Evolutionary conservation across 169 alveolate genomes (phyloP).

Genomic region (Eimeria maxima): DNA sequence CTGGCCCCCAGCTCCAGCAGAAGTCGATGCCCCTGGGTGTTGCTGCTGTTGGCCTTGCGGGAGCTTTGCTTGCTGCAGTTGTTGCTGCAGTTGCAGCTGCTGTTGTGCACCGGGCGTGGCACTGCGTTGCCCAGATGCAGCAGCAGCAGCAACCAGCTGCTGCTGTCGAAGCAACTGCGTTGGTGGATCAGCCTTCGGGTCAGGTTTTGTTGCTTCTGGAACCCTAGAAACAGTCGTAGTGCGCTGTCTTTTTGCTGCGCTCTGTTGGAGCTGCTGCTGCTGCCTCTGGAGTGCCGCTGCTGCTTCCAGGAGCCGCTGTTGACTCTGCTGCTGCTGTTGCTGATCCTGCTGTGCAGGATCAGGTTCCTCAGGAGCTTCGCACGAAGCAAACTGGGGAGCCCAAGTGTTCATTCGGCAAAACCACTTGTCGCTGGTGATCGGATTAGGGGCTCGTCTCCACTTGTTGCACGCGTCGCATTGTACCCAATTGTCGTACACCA

Average conservation of each 20-base stretch:
- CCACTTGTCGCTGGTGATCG: slow-evolving; percentile 80
- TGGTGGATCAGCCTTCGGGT: slow-evolving; percentile 62
- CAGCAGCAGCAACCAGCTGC: slow-evolving; percentile 74
- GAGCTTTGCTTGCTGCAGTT: slow-evolving; percentile 31
- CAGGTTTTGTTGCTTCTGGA: slow-evolving; percentile 29
- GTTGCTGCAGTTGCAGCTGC: slow-evolving; percentile 62
- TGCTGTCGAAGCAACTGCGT: slow-evolving; percentile 71
- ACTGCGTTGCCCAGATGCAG: slow-evolving; percentile 73
- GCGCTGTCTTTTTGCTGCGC: slow-evolving; percentile 80
- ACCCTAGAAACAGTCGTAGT: slow-evolving; percentile 40
- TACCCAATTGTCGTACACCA: slow-evolving; percentile 80
- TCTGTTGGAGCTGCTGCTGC: slow-evolving; percentile 64
- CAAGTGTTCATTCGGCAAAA: slow-evolving; percentile 81
- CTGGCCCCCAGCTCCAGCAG: slow-evolving; percentile 48
- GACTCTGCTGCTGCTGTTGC: slow-evolving; percentile 58
- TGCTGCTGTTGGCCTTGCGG: slow-evolving; percentile 67
- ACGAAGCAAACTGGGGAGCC: slow-evolving; percentile 82
- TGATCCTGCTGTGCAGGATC: slow-evolving; percentile 81
- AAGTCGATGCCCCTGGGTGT: slow-evolving; percentile 37
- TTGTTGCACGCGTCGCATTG: slow-evolving; percentile 83
- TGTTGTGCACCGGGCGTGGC: slow-evolving; percentile 47
- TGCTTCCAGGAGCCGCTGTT: slow-evolving; percentile 52
- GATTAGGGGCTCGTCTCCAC: slow-evolving; percentile 78
- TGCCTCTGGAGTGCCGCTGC: slow-evolving; percentile 66
- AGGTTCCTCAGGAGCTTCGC: slow-evolving; percentile 81